A percentile compares a stretch with the other conserved stretches of the same genome.
Evolutionary conservation across 306 rosid species (phyloP).

Genomic region (Purshia tridentata): DNA sequence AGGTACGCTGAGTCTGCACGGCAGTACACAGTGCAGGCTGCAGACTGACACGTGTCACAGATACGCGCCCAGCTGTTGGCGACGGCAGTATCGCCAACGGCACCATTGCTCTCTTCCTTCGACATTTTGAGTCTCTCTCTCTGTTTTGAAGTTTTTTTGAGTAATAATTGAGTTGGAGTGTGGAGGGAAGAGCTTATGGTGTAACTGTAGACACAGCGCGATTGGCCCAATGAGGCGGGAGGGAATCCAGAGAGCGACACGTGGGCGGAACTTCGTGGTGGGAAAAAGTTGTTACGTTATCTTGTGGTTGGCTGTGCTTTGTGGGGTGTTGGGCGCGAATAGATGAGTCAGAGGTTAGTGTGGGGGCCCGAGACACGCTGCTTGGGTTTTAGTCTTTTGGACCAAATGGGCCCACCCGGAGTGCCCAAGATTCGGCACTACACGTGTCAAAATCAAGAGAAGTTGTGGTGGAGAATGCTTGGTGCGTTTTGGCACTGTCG

Average conservation of each 20-base stretch:
- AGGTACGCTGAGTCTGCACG: slow-evolving; percentile 60
- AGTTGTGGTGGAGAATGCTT: slow-evolving; percentile 20
- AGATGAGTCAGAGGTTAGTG: slow-evolving; percentile 1
- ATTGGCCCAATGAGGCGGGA: slow-evolving; percentile 19
- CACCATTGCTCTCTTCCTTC: slow-evolving; percentile 33
- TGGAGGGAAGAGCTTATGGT: not conserved
- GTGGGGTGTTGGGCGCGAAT: slow-evolving; percentile 34
- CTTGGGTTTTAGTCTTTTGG: not conserved
- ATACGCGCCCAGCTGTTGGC: slow-evolving; percentile 49
- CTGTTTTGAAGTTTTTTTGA: not conserved
- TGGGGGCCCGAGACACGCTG: not conserved
- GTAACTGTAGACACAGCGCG: not conserved
- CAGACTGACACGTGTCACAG: slow-evolving; percentile 64
- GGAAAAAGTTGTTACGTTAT: slow-evolving; percentile 39
- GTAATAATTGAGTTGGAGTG: not conserved
- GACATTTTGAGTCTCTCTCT: slow-evolving; percentile 25
- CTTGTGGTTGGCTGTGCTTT: slow-evolving; percentile 59
- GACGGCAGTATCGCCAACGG: not conserved
- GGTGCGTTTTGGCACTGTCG: not conserved
- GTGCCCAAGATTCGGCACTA: slow-evolving; percentile 5
- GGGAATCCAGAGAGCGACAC: slow-evolving; percentile 51
- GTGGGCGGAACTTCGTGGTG: slow-evolving; percentile 59
- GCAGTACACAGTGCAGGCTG: slow-evolving; percentile 59
- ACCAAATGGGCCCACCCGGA: not conserved
- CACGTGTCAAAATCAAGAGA: not conserved